A percentile compares a stretch with the other conserved stretches of the same genome.
These are phyloP conservation scores for Schizochytrium sp. DNA, from an alignment of 108 stramenopile species.

Conservation along the genomic window DNA sequence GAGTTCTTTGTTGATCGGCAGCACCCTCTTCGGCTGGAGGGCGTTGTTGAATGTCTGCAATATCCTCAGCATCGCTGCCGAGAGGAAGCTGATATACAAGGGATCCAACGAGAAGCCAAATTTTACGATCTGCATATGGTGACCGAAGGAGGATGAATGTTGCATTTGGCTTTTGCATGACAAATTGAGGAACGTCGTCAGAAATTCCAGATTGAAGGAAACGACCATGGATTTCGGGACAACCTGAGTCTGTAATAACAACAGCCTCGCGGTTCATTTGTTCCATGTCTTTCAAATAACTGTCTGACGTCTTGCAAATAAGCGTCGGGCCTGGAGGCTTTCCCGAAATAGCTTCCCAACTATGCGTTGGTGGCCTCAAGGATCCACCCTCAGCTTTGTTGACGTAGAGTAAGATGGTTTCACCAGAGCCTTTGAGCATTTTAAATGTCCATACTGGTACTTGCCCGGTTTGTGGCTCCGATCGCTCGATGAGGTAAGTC, in stretches of 20 bases:
- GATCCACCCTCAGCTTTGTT: conserved; percentile 43
- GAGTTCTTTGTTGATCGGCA: neutral
- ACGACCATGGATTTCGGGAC: conserved; percentile 8
- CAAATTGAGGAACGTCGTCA: conserved; percentile 26
- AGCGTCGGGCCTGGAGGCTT: neutral
- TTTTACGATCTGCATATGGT: conserved; percentile 12
- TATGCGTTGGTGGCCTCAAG: conserved; percentile 18
- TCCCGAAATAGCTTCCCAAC: conserved; percentile 2
- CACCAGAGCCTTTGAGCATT: conserved; percentile 17
- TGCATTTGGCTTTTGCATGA: conserved; percentile 12
- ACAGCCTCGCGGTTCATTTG: conserved; percentile 50
- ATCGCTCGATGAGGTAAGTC: conserved; percentile 46
- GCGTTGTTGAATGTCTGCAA: neutral
- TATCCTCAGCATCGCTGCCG: neutral
- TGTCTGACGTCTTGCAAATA: conserved; percentile 25
- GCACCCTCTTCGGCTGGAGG: neutral
- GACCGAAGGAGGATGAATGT: conserved; percentile 15
- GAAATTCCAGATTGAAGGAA: conserved; percentile 21
- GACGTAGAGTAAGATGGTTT: conserved; percentile 13
- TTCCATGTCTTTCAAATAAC: conserved; percentile 46
- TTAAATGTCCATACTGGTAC: conserved; percentile 41
- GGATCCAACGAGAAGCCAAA: conserved; percentile 30
- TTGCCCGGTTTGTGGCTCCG: neutral
- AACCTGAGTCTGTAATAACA: conserved; percentile 38
- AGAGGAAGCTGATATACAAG: neutral